These are phyloP conservation scores for Rhodomyrtus tomentosa DNA, from an alignment of 345 rosid species.

Conservation along the genomic window DNA sequence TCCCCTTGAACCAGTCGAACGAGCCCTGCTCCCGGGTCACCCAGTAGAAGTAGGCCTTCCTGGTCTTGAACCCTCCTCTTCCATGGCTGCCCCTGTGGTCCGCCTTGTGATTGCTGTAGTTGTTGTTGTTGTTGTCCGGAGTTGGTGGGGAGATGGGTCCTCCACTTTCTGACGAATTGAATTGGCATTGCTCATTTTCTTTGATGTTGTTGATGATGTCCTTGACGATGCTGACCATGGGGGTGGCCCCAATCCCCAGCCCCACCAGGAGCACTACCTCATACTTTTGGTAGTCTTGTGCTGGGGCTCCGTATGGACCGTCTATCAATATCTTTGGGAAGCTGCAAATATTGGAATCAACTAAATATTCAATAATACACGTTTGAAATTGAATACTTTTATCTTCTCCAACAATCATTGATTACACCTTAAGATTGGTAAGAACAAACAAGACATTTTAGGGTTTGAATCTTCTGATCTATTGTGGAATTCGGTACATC, in stretches of 20 bases:
- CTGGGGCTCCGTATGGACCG: slow-evolving; percentile 90
- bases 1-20: slow-evolving; percentile 91
- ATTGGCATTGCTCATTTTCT: slow-evolving; percentile 2
- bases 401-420: background rate
- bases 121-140: background rate
- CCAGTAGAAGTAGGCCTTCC: slow-evolving; percentile 87
- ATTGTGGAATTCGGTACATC: background rate
- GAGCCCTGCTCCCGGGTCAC: slow-evolving; percentile 92
- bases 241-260: slow-evolving; percentile 89
- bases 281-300: slow-evolving; percentile 88
- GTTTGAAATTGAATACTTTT: background rate
- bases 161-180: slow-evolving; percentile 4
- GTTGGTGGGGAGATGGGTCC: background rate
- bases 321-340: slow-evolving; percentile 74
- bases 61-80: slow-evolving; percentile 35
- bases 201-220: slow-evolving; percentile 82
- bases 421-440: rapidly evolving
- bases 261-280: slow-evolving; percentile 82
- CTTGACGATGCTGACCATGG: slow-evolving; percentile 84
- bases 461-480: rapidly evolving
- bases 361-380: background rate
- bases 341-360: slow-evolving; percentile 4
- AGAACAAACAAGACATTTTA: background rate
- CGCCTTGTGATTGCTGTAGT: background rate
- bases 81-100: background rate